Conservation (phyloP, 2,329 filamentous ascomycete species). For the Talaromyces pinophilus region DNA sequence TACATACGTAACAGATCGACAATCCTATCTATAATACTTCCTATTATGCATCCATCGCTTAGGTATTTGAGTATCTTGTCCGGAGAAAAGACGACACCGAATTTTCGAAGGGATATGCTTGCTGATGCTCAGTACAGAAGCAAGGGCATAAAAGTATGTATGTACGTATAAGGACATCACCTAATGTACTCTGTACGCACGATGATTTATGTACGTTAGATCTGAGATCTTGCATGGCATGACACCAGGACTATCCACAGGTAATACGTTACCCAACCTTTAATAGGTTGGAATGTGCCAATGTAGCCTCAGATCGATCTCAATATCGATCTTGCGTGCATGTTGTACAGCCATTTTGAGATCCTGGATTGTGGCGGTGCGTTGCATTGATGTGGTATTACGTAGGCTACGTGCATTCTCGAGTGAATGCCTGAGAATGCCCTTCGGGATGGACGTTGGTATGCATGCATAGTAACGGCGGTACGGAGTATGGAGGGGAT, state of each 20-base stretch:
- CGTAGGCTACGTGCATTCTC: not conserved
- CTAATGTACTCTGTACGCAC: not conserved
- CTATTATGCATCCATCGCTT: not conserved
- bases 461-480: not conserved
- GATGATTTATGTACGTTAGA: not conserved
- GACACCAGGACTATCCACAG: not conserved
- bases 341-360: not conserved
- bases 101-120: not conserved
- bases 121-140: not conserved
- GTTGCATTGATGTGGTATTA: not conserved
- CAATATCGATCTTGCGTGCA: not conserved
- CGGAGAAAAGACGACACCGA: not conserved
- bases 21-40: not conserved
- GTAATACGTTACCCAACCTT: not conserved
- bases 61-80: not conserved
- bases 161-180: not conserved
- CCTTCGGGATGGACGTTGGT: not conserved
- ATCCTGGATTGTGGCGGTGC: slow-evolving; percentile 1
- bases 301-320: not conserved
- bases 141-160: not conserved
- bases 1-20: not conserved
- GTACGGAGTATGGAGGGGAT: not conserved
- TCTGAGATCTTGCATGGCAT: slow-evolving; percentile 10
- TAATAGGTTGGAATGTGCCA: not conserved
- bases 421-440: not conserved